Evolutionary conservation across 257 asterid species (phyloP).

Genomic region (Ajuga chamaepitys): DNA sequence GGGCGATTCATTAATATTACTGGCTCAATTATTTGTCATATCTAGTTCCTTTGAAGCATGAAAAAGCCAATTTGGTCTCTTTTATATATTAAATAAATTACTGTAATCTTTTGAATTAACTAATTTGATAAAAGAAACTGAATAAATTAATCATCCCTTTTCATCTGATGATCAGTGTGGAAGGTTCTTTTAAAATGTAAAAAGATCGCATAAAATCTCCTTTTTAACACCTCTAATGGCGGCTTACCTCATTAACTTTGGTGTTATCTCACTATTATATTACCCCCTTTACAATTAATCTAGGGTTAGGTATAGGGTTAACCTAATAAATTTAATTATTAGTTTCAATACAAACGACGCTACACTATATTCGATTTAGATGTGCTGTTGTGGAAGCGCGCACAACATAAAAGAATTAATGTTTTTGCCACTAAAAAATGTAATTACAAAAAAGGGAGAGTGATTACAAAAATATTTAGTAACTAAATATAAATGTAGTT

Average conservation of each 20-base stretch:
- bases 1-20: too few relatives aligned
- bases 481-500: too few relatives aligned
- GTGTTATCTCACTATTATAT: conserved; percentile 13
- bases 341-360: background rate
- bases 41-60: background rate
- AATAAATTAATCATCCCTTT: conserved; percentile 13
- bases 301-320: conserved; percentile 20
- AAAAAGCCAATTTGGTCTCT: background rate
- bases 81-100: background rate
- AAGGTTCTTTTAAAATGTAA: conserved; percentile 31
- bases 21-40: background rate
- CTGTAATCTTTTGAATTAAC: conserved; percentile 20
- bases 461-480: too few relatives aligned
- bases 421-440: too few relatives aligned
- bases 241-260: conserved; percentile 59
- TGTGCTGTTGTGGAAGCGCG: too few relatives aligned
- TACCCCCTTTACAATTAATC: background rate
- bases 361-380: too few relatives aligned
- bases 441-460: too few relatives aligned
- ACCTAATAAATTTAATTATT: background rate
- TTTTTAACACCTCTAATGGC: conserved; percentile 35
- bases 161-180: conserved; percentile 41
- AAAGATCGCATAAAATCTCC: conserved; percentile 36
- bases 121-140: background rate
- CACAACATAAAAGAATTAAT: too few relatives aligned